Conservation (phyloP, 441 rosid species). For the Erodium trifolium region DNA sequence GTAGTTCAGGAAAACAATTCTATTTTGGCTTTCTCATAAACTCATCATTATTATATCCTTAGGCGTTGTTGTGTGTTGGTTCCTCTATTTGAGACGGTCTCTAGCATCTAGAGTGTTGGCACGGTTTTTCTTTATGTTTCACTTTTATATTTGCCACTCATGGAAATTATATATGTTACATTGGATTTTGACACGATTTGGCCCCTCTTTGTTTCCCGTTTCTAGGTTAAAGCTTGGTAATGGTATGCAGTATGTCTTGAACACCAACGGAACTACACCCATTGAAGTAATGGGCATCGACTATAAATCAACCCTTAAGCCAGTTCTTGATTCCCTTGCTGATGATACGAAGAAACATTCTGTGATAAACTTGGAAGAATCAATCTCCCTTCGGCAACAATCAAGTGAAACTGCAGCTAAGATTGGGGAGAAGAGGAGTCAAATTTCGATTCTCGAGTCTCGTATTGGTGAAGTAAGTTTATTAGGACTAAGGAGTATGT, state of each 20-base stretch:
- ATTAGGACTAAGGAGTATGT: neutral
- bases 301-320: conserved; percentile 54
- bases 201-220: conserved; percentile 14
- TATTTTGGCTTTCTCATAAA: neutral
- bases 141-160: neutral
- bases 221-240: conserved; percentile 55
- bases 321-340: conserved; percentile 40
- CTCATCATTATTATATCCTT: neutral
- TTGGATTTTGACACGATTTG: neutral
- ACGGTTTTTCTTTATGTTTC: neutral
- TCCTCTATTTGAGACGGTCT: neutral
- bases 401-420: conserved; percentile 45
- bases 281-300: conserved; percentile 72
- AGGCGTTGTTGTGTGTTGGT: neutral
- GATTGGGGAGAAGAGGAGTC: conserved; percentile 41
- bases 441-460: conserved; percentile 32
- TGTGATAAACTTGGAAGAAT: conserved; percentile 43
- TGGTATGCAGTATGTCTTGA: conserved; percentile 41
- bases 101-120: neutral
- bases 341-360: conserved; percentile 47
- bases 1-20: neutral
- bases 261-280: conserved; percentile 48
- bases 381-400: conserved; percentile 45
- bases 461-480: conserved; percentile 47
- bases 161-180: neutral